Percentiles rank a stretch among this genome's conserved stretches.
Conservation (phyloP, 2,329 filamentous ascomycete genomes). For the Podosphaera aphanis region DNA sequence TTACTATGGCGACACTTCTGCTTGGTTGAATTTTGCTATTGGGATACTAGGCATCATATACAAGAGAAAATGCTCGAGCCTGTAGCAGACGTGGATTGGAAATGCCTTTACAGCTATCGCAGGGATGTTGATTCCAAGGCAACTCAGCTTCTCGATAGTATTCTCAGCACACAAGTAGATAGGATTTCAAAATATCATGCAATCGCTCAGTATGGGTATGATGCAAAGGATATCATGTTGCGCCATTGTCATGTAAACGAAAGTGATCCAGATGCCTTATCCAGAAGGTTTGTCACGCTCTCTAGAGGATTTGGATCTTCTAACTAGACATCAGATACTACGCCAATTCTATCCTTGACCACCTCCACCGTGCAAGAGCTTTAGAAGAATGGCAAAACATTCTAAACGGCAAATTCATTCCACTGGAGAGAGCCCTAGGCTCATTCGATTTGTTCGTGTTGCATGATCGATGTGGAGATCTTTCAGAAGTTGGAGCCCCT, state of each 20-base stretch:
- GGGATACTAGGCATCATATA: constrained; percentile 45
- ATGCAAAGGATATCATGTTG: constrained; percentile 67
- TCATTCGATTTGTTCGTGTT: constrained; percentile 81
- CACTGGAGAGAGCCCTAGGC: constrained; percentile 52
- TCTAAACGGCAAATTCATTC: constrained; percentile 21
- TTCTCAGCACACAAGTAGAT: constrained; percentile 46
- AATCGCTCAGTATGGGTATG: constrained; percentile 54
- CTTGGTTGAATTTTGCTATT: constrained; percentile 42
- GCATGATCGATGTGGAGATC: constrained; percentile 46
- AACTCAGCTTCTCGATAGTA: constrained; percentile 34
- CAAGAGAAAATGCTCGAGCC: constrained; percentile 27
- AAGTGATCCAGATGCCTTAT: constrained; percentile 47
- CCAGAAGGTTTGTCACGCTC: constrained; percentile 30
- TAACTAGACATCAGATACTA: constrained; percentile 34
- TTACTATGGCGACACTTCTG: constrained; percentile 68
- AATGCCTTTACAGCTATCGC: constrained; percentile 36
- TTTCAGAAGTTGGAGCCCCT: constrained; percentile 33
- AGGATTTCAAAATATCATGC: constrained; percentile 46
- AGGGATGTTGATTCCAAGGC: constrained; percentile 27
- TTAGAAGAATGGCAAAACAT: constrained; percentile 45
- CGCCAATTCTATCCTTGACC: constrained; percentile 48
- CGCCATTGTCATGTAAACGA: constrained; percentile 34
- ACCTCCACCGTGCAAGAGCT: constrained; percentile 59
- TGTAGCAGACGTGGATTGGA: constrained; percentile 48
- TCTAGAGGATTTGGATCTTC: not conserved